A percentile compares a stretch with the other conserved stretches of the same genome.
phyloP scores from a whole-genome alignment of 2,329 filamentous ascomycete species.

The Pseudocercospora ulei region DNA sequence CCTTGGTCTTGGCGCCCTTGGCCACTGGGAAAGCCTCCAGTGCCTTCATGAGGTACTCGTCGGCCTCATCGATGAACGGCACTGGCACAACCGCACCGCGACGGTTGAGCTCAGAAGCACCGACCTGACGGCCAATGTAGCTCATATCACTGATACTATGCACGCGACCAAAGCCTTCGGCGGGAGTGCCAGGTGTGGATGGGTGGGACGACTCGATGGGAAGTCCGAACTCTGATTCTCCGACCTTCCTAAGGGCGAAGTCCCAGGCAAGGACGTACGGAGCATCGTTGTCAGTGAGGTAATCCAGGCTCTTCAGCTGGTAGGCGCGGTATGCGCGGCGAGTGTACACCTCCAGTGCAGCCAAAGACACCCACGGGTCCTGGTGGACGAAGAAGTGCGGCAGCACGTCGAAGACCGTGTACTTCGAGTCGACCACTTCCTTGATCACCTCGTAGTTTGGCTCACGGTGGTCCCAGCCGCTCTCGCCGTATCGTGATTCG shows the following conservation, averaged over 20 bases:
- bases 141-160: constrained; percentile 96
- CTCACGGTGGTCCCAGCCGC: constrained; percentile 90
- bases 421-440: constrained; percentile 97
- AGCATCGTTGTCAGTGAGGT: constrained; percentile 66
- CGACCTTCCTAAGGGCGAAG: constrained; percentile 87
- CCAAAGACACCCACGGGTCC: constrained; percentile 87
- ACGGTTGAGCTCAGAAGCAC: constrained; percentile 59
- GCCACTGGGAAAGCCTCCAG: constrained; percentile 66
- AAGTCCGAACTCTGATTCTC: constrained; percentile 79
- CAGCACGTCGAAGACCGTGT: constrained; percentile 93
- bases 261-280: constrained; percentile 86
- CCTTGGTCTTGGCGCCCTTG: constrained; percentile 38
- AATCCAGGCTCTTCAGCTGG: constrained; percentile 77
- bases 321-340: constrained; percentile 96
- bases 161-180: constrained; percentile 65
- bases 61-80: constrained; percentile 85
- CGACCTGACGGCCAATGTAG: constrained; percentile 64
- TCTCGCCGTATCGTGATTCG: constrained; percentile 95
- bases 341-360: constrained; percentile 90
- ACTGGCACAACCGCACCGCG: constrained; percentile 94
- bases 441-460: constrained; percentile 84
- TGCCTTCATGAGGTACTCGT: constrained; percentile 74
- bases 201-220: constrained; percentile 69
- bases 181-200: constrained; percentile 55
- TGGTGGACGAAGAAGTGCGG: constrained; percentile 90